A percentile compares a stretch with the other conserved stretches of the same genome.
phyloP scores from a whole-genome alignment of 129 eudicot species.

The Centaurea solstitialis region DNA sequence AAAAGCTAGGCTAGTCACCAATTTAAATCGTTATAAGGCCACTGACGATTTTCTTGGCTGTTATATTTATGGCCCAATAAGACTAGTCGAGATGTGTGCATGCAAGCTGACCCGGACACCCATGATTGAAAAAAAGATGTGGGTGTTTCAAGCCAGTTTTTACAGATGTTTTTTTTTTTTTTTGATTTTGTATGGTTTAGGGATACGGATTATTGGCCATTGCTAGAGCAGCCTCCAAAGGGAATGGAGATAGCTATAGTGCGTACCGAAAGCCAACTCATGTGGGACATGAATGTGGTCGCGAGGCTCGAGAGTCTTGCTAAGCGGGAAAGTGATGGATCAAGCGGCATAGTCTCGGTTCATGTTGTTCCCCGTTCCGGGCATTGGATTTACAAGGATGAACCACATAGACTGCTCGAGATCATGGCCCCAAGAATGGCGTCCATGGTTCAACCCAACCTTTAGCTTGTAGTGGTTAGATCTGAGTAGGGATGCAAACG shows the following conservation, averaged over 20 bases:
- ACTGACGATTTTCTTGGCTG: no score
- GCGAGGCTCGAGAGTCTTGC: slow-evolving; percentile 57
- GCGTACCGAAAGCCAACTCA: slow-evolving; percentile 71
- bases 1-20: no score
- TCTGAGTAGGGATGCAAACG: no score
- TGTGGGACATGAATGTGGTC: slow-evolving; percentile 59
- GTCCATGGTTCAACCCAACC: slow-evolving; percentile 34
- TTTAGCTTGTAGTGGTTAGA: not conserved
- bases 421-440: slow-evolving; percentile 62
- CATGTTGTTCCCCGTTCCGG: slow-evolving; percentile 72
- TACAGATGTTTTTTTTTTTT: not conserved
- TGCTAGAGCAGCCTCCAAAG: slow-evolving; percentile 68
- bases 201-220: slow-evolving; percentile 62
- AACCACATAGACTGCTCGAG: slow-evolving; percentile 72
- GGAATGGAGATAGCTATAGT: slow-evolving; percentile 66
- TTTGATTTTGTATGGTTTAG: slow-evolving; percentile 26
- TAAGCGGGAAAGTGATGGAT: slow-evolving; percentile 26
- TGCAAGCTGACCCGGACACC: no score
- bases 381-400: slow-evolving; percentile 85
- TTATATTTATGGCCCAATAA: no score
- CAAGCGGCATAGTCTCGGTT: slow-evolving; percentile 52
- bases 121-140: no score
- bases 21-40: no score
- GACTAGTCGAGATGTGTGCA: no score
- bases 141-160: not conserved